Percentiles rank a stretch among this genome's conserved stretches.
These are phyloP conservation scores for Aquilaria agallochum DNA, from an alignment of 441 rosid species.

Conservation along the genomic window DNA sequence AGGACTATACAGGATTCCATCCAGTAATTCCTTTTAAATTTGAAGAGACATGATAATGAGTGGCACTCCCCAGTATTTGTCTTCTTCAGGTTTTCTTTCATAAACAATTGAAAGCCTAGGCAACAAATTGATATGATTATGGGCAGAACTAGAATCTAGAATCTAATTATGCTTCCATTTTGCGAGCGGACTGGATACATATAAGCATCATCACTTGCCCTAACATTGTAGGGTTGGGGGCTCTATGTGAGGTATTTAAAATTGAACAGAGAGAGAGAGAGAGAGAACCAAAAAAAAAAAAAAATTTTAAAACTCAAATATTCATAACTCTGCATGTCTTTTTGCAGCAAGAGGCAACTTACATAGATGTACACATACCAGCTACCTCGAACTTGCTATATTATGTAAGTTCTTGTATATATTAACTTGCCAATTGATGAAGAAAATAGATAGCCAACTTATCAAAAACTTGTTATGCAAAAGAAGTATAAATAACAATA, in stretches of 20 bases:
- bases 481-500: too few species aligned
- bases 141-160: not conserved
- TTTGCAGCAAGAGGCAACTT: too few species aligned
- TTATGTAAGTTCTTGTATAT: too few species aligned
- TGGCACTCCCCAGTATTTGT: slow-evolving; percentile 10
- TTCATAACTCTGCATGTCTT: too few species aligned
- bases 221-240: slow-evolving; percentile 32
- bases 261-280: not conserved
- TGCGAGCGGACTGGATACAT: slow-evolving; percentile 3
- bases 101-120: too few species aligned
- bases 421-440: too few species aligned
- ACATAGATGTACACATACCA: too few species aligned
- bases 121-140: too few species aligned
- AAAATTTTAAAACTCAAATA: too few species aligned
- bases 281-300: not conserved
- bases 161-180: slow-evolving; percentile 3
- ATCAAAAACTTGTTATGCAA: too few species aligned
- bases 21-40: not conserved
- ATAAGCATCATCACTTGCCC: not conserved
- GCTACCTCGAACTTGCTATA: too few species aligned
- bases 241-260: slow-evolving; percentile 19
- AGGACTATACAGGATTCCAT: not conserved
- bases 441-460: too few species aligned
- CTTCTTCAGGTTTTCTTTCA: slow-evolving; percentile 8
- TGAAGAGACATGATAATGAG: not conserved